Conservation (phyloP, 768 basidiomycete genomes). For the Kockovaella imperatae region DNA sequence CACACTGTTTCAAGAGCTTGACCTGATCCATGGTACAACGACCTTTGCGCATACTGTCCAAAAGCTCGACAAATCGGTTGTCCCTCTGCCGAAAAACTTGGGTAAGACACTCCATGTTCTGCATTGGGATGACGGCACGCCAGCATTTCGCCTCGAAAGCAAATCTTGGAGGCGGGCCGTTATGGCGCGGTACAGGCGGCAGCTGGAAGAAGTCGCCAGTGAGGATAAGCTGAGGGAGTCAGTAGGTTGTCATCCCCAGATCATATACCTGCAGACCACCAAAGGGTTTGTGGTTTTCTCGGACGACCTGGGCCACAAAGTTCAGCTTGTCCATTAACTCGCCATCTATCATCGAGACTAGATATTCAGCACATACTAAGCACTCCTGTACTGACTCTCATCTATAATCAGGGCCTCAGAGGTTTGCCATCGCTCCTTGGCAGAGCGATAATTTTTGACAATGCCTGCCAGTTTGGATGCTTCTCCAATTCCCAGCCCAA, state of each 20-base stretch:
- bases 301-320: constrained; percentile 35
- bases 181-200: constrained; percentile 42
- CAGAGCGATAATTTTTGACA: constrained; percentile 12
- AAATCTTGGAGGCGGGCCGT: constrained; percentile 20
- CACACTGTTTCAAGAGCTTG: constrained; percentile 16
- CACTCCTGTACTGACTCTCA: constrained; percentile 24
- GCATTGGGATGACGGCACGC: constrained; percentile 21
- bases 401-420: constrained; percentile 39
- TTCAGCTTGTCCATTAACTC: constrained; percentile 45
- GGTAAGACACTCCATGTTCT: constrained; percentile 31
- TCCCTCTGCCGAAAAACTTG: constrained; percentile 43
- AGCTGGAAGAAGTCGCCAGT: constrained; percentile 48
- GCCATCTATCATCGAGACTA: constrained; percentile 45
- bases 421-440: constrained; percentile 23
- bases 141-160: constrained; percentile 44
- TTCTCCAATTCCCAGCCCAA: constrained; percentile 21
- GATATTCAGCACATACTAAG: background rate
- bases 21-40: constrained; percentile 16
- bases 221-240: constrained; percentile 32
- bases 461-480: constrained; percentile 15
- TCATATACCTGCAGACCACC: constrained; percentile 40
- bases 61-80: constrained; percentile 34
- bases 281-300: constrained; percentile 35
- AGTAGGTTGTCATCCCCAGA: background rate
- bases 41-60: constrained; percentile 42